phyloP scores from a whole-genome alignment of 495 filamentous ascomycete species.

The Astrothelium subdiscretum region DNA sequence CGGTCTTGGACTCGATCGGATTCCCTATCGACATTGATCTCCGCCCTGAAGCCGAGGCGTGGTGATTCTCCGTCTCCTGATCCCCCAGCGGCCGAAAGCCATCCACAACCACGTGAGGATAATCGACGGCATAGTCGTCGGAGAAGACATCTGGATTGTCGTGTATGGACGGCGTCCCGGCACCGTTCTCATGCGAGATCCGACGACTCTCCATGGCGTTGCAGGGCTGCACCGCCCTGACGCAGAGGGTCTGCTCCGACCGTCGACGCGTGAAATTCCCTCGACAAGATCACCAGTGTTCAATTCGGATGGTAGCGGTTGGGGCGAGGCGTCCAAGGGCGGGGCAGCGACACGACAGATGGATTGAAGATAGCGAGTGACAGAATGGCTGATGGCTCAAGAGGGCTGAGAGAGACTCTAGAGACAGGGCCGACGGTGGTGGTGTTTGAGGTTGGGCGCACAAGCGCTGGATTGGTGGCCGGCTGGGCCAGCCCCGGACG shows the following conservation, averaged over 20 bases:
- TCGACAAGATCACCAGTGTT: not conserved
- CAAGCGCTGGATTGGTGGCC: not conserved
- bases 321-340: not conserved
- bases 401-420: not conserved
- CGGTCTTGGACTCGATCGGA: constrained; percentile 5
- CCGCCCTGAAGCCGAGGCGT: constrained; percentile 2
- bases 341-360: not conserved
- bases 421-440: not conserved
- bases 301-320: not conserved
- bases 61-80: not conserved
- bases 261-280: not conserved
- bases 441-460: constrained; percentile 1
- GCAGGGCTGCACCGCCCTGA: not conserved
- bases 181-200: constrained; percentile 10
- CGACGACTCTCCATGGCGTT: constrained; percentile 9
- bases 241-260: not conserved
- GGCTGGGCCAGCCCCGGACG: not conserved
- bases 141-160: constrained; percentile 29
- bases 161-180: constrained; percentile 6
- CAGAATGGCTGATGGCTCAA: not conserved
- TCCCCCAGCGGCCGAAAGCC: constrained; percentile 20
- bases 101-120: constrained; percentile 21
- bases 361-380: not conserved
- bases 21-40: constrained; percentile 5
- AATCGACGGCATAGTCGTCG: constrained; percentile 29